These are phyloP conservation scores for Periglandula ipomoeae DNA, from an alignment of 2,329 filamentous ascomycete genomes.

Conservation along the genomic window DNA sequence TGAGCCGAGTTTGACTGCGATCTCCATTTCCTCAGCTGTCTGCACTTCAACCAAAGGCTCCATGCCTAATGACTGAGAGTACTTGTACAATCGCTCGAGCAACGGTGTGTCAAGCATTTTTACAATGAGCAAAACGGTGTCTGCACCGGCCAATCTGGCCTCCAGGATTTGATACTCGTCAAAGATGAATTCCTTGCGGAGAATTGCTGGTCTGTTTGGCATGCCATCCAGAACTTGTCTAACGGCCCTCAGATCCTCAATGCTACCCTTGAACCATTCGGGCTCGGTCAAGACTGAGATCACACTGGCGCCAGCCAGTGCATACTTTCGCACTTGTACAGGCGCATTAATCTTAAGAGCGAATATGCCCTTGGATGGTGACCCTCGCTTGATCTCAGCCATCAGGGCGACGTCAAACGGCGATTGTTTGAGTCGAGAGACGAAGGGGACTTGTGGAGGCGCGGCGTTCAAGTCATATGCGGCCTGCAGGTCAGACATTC, in stretches of 20 bases:
- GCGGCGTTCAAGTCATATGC: conserved; percentile 77
- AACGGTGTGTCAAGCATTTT: conserved; percentile 84
- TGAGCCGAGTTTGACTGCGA: conserved; percentile 75
- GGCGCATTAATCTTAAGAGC: conserved; percentile 81
- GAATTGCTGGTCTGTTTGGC: conserved; percentile 81
- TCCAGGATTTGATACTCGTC: conserved; percentile 98
- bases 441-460: conserved; percentile 74
- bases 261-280: conserved; percentile 97
- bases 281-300: conserved; percentile 98
- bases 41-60: conserved; percentile 97
- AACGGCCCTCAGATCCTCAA: conserved; percentile 83
- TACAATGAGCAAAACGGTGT: conserved; percentile 91
- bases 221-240: conserved; percentile 83
- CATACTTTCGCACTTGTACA: conserved; percentile 83
- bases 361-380: conserved; percentile 92
- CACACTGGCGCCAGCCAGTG: conserved; percentile 86
- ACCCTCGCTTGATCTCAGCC: conserved; percentile 95
- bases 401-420: conserved; percentile 86
- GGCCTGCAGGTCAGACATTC: conserved; percentile 74
- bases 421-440: conserved; percentile 68
- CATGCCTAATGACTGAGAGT: conserved; percentile 87
- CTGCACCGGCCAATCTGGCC: conserved; percentile 82
- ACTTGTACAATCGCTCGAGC: conserved; percentile 72
- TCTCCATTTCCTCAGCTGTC: conserved; percentile 84
- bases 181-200: conserved; percentile 96